Evolutionary conservation across 495 filamentous ascomycete genomes (phyloP), one percentile per base, ranked within the genome.

Genomic region (Talaromyces proteolyticus): DNA sequence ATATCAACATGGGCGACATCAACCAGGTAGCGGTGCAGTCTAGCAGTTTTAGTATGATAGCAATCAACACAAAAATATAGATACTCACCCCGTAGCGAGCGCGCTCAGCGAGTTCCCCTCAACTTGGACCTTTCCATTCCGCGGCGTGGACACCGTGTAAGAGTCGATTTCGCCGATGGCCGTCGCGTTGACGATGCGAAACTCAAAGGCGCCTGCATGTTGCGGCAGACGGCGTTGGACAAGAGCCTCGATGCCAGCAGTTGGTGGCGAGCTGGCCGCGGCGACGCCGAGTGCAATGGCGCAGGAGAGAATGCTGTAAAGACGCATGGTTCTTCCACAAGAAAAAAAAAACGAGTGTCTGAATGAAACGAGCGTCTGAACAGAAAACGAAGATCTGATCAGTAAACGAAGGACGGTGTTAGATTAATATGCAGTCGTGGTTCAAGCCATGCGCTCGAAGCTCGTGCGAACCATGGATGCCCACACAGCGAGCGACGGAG

Each of bases 1-100:
- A 78, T 72, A 42, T 77, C 76, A 18, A 75, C 69, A 53, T 76
- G 64, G 17, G 59, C 65, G 29, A 69, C 53, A 50, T 67, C 69
- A 19, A 65, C 70, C 34, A 80, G 54, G 49, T 80, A 80, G 1
- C 68, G 67, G 58, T 70, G 73, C 7, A 78, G 64, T 49, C 74
- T 75, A 22, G 17, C 24, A 47, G 10, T 12, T 21, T 36, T 20
- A 14, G 22, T 14, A 14, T 44, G 29, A 12, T 6, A 26, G n/a
- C n/a, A 23, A 11, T 19, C 16, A 5, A 25, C 14, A 44, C 5
- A 17, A 7, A 17, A 38, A 18, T 12, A 17, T 45, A 4, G 24
- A 6, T 6, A 47, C 64, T 51, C 57, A 74, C 72, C 70, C 76
- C 21, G 68, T 66, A 3, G 73, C 64, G 17, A 80, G 55, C 2